Evolutionary conservation across 2,329 filamentous ascomycete species (phyloP).

Genomic region (Ceratocystis smalleyi): DNA sequence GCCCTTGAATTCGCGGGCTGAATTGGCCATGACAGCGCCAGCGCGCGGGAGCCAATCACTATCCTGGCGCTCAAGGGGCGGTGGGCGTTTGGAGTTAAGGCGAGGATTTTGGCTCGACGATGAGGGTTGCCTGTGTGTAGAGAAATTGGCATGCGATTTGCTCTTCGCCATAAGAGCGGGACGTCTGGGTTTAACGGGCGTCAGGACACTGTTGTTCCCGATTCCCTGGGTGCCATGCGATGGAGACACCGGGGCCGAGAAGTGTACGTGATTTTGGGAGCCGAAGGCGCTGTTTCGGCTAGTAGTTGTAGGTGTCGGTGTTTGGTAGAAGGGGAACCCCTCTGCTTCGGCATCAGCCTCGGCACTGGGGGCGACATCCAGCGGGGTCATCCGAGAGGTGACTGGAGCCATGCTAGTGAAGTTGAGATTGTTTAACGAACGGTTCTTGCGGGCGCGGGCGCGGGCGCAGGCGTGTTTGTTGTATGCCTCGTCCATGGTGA

Average conservation of each 20-base stretch:
- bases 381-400: constrained; percentile 44
- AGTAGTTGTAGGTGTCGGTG: background rate
- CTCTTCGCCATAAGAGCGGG: constrained; percentile 37
- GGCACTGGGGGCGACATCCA: constrained; percentile 25
- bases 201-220: constrained; percentile 27
- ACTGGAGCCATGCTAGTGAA: constrained; percentile 47
- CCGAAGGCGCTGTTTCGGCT: constrained; percentile 29
- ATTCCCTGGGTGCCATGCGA: background rate
- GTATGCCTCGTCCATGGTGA: constrained; percentile 43
- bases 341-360: background rate
- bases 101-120: constrained; percentile 14
- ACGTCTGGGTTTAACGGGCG: constrained; percentile 17
- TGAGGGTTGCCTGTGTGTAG: constrained; percentile 31
- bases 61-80: constrained; percentile 29
- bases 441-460: constrained; percentile 44
- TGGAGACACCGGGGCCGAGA: constrained; percentile 40
- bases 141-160: constrained; percentile 35
- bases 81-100: constrained; percentile 17
- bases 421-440: constrained; percentile 41
- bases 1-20: constrained; percentile 51
- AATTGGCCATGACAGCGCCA: constrained; percentile 45
- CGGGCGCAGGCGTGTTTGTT: constrained; percentile 46
- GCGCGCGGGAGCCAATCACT: constrained; percentile 51
- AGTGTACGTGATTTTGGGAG: constrained; percentile 26
- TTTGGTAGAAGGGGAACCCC: constrained; percentile 7